phyloP scores from a whole-genome alignment of 129 eudicot species.

The Erigeron canadensis region DNA sequence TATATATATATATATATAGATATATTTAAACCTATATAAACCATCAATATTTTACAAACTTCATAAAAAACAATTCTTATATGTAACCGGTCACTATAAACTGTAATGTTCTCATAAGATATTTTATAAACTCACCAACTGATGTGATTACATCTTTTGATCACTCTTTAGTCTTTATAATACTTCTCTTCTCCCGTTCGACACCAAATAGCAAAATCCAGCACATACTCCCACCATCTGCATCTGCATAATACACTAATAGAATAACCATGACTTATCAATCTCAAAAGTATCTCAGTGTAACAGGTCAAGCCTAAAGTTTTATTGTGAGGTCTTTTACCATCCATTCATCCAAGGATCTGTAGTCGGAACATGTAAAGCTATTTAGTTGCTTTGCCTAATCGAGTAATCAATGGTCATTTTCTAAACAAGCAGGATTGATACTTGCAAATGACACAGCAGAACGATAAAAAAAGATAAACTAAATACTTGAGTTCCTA shows the following conservation, averaged over 20 bases:
- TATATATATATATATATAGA: too few species aligned
- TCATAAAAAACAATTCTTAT: too few species aligned
- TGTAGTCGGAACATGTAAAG: slow-evolving; percentile 57
- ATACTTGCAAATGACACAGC: slow-evolving; percentile 45
- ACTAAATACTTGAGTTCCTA: background rate
- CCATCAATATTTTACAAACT: too few species aligned
- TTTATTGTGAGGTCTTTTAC: slow-evolving; percentile 33
- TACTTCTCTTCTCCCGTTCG: slow-evolving; percentile 76
- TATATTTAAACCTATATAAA: too few species aligned
- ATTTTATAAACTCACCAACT: slow-evolving; percentile 52
- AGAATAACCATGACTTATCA: too few species aligned
- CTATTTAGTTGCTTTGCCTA: slow-evolving; percentile 58
- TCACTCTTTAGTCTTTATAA: slow-evolving; percentile 68
- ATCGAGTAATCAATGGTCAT: slow-evolving; percentile 52
- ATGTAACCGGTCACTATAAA: too few species aligned
- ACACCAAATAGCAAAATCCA: slow-evolving; percentile 83
- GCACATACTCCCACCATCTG: slow-evolving; percentile 96
- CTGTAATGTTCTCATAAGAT: background rate
- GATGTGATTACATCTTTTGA: slow-evolving; percentile 73
- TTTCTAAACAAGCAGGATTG: slow-evolving; percentile 71
- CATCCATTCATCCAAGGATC: slow-evolving; percentile 34
- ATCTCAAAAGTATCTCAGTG: background rate
- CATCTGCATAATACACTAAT: too few species aligned
- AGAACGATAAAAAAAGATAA: background rate
- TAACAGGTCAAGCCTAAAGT: too few species aligned